Evolutionary conservation across 164 flowering plant genomes (phyloP).

Genomic region (Sextonia rubra): DNA sequence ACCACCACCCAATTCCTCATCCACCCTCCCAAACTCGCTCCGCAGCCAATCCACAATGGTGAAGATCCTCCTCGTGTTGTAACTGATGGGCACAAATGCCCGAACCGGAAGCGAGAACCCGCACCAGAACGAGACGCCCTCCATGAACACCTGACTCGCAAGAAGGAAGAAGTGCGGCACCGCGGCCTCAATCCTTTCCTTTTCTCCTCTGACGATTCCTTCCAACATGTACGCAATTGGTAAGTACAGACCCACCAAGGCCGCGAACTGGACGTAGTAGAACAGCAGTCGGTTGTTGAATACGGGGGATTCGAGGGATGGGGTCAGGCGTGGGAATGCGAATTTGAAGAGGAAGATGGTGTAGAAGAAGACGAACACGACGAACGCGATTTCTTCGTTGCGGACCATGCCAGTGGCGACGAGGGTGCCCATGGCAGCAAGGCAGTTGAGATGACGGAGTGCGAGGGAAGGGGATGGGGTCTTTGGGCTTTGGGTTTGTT

Average conservation of each 20-base stretch:
- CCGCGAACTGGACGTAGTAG: constrained; percentile 37
- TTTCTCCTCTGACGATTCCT: constrained; percentile 58
- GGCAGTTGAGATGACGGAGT: constrained; percentile 37
- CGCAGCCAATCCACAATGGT: constrained; percentile 55
- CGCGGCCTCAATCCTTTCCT: constrained; percentile 56
- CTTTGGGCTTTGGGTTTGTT: neutral
- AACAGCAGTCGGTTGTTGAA: constrained; percentile 35
- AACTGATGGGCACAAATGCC: constrained; percentile 64
- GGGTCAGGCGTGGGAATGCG: constrained; percentile 22
- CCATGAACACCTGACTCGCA: constrained; percentile 67
- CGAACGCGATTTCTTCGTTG: constrained; percentile 29
- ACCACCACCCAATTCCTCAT: constrained; percentile 29
- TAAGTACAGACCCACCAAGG: constrained; percentile 49
- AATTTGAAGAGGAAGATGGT: constrained; percentile 19
- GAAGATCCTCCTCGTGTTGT: constrained; percentile 57
- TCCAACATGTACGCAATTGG: constrained; percentile 65
- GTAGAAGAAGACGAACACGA: constrained; percentile 33
- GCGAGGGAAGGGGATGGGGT: constrained; percentile 18
- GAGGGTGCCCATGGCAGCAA: constrained; percentile 29
- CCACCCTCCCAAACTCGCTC: constrained; percentile 44
- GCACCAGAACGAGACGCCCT: constrained; percentile 38
- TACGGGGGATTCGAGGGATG: constrained; percentile 21
- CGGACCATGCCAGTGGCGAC: constrained; percentile 41
- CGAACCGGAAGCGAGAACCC: constrained; percentile 50
- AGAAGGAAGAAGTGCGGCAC: constrained; percentile 67